Percentiles rank a stretch among this genome's conserved stretches.
Evolutionary conservation across 495 filamentous ascomycete species (phyloP).

Genomic region (Penicillium steckii): DNA sequence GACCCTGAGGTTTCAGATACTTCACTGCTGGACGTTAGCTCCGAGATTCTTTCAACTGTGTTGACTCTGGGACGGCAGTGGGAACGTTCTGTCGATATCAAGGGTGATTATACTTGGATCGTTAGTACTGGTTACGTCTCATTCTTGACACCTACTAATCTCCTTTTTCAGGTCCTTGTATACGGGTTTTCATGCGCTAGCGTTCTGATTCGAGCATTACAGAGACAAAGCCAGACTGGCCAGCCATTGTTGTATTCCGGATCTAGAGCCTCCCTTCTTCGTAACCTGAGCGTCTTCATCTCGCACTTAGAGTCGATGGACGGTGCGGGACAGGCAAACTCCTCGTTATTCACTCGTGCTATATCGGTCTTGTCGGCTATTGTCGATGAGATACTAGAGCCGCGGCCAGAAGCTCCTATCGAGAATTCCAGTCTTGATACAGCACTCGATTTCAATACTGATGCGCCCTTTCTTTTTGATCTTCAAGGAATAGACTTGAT

Average conservation of each 20-base stretch:
- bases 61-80: constrained; percentile 37
- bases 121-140: no score
- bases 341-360: constrained; percentile 28
- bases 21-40: constrained; percentile 36
- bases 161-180: constrained; percentile 31
- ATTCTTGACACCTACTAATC: neutral
- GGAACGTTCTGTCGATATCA: constrained; percentile 35
- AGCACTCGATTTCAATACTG: no score
- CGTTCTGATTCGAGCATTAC: constrained; percentile 43
- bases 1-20: no score
- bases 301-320: constrained; percentile 30
- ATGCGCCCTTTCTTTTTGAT: no score
- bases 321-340: constrained; percentile 17
- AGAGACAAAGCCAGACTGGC: constrained; percentile 41
- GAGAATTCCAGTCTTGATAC: no score
- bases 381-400: constrained; percentile 35
- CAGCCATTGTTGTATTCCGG: constrained; percentile 36
- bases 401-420: no score
- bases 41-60: constrained; percentile 38
- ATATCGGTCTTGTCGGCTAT: constrained; percentile 29
- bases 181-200: constrained; percentile 43
- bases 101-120: constrained; percentile 22
- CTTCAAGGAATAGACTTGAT: no score
- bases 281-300: constrained; percentile 58
- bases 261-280: constrained; percentile 55